Conservation (phyloP, 140 eudicot genomes). For the Flaveria floridana region DNA sequence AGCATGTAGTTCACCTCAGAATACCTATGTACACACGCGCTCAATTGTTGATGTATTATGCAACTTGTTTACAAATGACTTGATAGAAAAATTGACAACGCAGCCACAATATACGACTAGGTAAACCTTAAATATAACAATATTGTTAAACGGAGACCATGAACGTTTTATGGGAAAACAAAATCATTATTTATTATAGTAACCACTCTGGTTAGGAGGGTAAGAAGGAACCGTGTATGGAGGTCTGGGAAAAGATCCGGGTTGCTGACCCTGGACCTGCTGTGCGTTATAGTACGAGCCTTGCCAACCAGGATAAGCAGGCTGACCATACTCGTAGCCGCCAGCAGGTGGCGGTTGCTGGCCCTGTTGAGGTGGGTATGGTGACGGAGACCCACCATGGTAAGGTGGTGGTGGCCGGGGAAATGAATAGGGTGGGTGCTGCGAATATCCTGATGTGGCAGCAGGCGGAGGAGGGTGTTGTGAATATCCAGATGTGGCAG, state of each 20-base stretch:
- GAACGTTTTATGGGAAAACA: constrained; percentile 9
- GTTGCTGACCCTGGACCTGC: constrained; percentile 49
- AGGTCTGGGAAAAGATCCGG: constrained; percentile 74
- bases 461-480: constrained; percentile 40
- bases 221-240: constrained; percentile 78
- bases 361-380: constrained; percentile 38
- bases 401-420: constrained; percentile 39
- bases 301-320: constrained; percentile 94
- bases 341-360: constrained; percentile 58
- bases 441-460: constrained; percentile 30
- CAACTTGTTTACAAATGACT: constrained; percentile 24
- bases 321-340: constrained; percentile 81
- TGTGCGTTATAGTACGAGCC: constrained; percentile 81
- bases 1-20: background rate
- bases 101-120: constrained; percentile 10
- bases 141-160: constrained; percentile 24
- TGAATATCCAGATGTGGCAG: background rate
- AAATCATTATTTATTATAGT: constrained; percentile 65
- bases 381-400: constrained; percentile 36
- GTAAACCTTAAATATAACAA: background rate
- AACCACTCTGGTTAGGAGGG: constrained; percentile 84
- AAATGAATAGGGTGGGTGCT: constrained; percentile 34
- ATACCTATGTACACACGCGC: constrained; percentile 24
- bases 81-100: background rate
- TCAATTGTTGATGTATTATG: background rate